phyloP scores from a whole-genome alignment of 371 early-diverging fungal species.

The Mortierella polycephala region DNA sequence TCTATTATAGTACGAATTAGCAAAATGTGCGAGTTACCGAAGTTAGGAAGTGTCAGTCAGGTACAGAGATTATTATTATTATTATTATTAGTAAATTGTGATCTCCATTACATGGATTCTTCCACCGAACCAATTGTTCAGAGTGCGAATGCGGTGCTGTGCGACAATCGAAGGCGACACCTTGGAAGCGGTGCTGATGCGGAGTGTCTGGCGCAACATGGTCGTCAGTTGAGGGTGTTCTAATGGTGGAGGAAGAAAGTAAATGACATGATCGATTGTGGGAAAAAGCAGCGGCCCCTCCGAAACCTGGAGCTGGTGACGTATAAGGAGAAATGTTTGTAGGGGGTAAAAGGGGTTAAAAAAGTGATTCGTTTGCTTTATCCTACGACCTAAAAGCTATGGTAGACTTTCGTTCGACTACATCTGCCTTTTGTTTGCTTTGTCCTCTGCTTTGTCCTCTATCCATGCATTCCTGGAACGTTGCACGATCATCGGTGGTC shows the following conservation, averaged over 20 bases:
- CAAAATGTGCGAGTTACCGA: background rate
- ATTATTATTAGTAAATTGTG: background rate
- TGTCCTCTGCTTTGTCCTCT: too few relatives aligned
- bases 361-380: background rate
- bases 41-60: background rate
- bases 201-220: conserved; percentile 53
- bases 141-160: conserved; percentile 41
- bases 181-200: conserved; percentile 42
- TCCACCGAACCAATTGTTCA: conserved; percentile 48
- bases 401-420: too few relatives aligned
- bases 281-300: conserved; percentile 2
- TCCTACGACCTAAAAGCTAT: too few relatives aligned
- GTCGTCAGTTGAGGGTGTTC: conserved; percentile 13
- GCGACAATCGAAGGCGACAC: conserved; percentile 44
- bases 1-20: conserved; percentile 24
- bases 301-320: background rate
- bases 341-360: background rate
- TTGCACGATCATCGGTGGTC: too few relatives aligned
- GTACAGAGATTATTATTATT: background rate
- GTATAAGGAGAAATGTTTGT: background rate
- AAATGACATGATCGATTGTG: conserved; percentile 5
- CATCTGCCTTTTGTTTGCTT: too few relatives aligned
- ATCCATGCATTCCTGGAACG: too few relatives aligned
- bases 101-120: conserved; percentile 38
- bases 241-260: background rate